phyloP scores from a whole-genome alignment of 2,329 filamentous ascomycete species.

The Macrophomina pseudophaseolina region DNA sequence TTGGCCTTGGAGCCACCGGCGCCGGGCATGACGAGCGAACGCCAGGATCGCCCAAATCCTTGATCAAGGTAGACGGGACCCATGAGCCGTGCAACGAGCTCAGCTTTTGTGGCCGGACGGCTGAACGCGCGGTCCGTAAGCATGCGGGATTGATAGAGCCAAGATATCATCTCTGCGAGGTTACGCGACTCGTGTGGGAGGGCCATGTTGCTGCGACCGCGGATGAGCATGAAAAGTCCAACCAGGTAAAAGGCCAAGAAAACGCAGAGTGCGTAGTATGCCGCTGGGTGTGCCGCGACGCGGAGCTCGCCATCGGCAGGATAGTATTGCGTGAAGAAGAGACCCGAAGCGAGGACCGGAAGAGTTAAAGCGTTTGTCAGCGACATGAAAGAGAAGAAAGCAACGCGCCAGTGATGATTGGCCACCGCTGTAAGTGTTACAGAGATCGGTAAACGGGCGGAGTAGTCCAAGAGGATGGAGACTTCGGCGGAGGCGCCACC shows the following conservation, averaged over 20 bases:
- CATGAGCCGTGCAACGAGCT: conserved; percentile 73
- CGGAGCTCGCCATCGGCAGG: conserved; percentile 38
- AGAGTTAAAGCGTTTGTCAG: conserved; percentile 63
- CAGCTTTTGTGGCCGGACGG: conserved; percentile 67
- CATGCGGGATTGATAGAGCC: conserved; percentile 74
- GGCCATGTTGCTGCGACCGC: conserved; percentile 63
- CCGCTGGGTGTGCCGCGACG: conserved; percentile 73
- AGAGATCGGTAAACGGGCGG: conserved; percentile 68
- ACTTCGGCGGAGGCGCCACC: conserved; percentile 66
- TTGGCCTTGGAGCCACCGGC: conserved; percentile 28
- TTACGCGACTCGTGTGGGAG: conserved; percentile 76
- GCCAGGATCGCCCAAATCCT: conserved; percentile 37
- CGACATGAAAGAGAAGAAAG: conserved; percentile 64
- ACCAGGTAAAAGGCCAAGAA: conserved; percentile 73
- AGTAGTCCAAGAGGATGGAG: conserved; percentile 73
- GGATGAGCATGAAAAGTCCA: conserved; percentile 64
- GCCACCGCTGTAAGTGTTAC: conserved; percentile 62
- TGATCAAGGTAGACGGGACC: conserved; percentile 57
- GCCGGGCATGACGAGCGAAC: conserved; percentile 37
- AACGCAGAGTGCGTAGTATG: conserved; percentile 74
- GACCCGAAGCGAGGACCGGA: conserved; percentile 70
- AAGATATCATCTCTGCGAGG: conserved; percentile 77
- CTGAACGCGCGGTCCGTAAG: conserved; percentile 75
- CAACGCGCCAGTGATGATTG: conserved; percentile 70
- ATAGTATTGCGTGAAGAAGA: conserved; percentile 75